These are phyloP conservation scores for Apiotrichum akiyoshidainum DNA, from an alignment of 1,284 basidiomycete genomes.

Conservation along the genomic window DNA sequence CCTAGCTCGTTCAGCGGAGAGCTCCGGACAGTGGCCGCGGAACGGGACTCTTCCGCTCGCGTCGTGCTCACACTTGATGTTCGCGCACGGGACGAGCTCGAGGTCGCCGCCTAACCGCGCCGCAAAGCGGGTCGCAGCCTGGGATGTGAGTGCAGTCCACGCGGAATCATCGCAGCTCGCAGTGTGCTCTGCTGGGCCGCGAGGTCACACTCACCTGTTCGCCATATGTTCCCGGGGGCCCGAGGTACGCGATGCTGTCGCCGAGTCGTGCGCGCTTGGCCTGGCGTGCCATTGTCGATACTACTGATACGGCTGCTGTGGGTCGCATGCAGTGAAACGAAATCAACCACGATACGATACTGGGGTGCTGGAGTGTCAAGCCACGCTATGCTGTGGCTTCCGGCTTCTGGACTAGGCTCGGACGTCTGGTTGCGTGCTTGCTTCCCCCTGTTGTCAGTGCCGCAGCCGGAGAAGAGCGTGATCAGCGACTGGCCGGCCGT, in stretches of 20 bases:
- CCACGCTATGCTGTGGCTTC: no score
- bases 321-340: neutral
- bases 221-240: constrained; percentile 49
- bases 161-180: no score
- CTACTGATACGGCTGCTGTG: neutral
- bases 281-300: neutral
- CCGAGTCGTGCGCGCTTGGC: neutral
- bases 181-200: no score
- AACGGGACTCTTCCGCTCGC: neutral
- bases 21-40: neutral
- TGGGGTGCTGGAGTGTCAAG: no score
- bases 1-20: no score
- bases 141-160: neutral
- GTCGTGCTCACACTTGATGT: constrained; percentile 35
- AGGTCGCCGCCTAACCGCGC: constrained; percentile 11
- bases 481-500: no score
- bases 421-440: no score
- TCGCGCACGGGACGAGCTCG: constrained; percentile 33
- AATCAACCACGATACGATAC: neutral
- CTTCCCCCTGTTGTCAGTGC: no score
- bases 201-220: constrained; percentile 36
- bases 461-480: no score
- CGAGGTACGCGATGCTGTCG: constrained; percentile 40
- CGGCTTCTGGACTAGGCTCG: no score
- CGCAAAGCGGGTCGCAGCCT: constrained; percentile 25